phyloP scores from a whole-genome alignment of 192 early-diverging fungal genomes.

The Umbelopsis isabellina region DNA sequence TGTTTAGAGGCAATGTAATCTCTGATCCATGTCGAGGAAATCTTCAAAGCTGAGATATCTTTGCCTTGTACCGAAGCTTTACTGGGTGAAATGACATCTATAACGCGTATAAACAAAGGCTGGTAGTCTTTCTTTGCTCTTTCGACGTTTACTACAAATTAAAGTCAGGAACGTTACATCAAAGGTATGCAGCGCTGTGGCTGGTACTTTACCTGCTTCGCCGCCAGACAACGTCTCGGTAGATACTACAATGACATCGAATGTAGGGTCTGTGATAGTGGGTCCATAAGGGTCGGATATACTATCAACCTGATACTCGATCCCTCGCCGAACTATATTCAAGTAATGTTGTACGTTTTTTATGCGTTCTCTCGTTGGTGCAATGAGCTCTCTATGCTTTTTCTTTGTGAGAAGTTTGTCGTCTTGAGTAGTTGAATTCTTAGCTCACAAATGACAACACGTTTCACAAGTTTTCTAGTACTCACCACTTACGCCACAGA shows the following conservation, averaged over 20 bases:
- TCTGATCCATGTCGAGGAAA: conserved; percentile 82
- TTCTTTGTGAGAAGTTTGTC: conserved; percentile 74
- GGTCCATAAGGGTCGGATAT: conserved; percentile 89
- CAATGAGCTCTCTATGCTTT: conserved; percentile 66
- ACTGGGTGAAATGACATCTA: conserved; percentile 67
- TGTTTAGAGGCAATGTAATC: conserved; percentile 46
- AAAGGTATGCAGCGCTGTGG: background rate
- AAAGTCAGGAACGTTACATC: background rate
- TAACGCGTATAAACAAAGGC: conserved; percentile 66
- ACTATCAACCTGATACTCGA: conserved; percentile 62
- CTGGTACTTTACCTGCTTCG: conserved; percentile 55
- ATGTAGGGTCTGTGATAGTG: conserved; percentile 68
- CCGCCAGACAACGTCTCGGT: conserved; percentile 81
- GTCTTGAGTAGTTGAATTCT: conserved; percentile 28
- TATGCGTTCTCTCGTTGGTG: conserved; percentile 66
- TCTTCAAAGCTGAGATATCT: conserved; percentile 62
- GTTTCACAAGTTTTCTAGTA: background rate
- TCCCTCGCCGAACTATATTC: conserved; percentile 42
- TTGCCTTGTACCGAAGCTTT: conserved; percentile 40
- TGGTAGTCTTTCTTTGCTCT: conserved; percentile 56
- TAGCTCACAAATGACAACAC: background rate
- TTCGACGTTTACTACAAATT: conserved; percentile 72
- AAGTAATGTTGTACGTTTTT: conserved; percentile 66
- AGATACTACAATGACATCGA: conserved; percentile 84
- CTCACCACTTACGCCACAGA: conserved; percentile 79